Evolutionary conservation across 495 filamentous ascomycete species (phyloP).

Genomic region (Talaromyces stipitatus): DNA sequence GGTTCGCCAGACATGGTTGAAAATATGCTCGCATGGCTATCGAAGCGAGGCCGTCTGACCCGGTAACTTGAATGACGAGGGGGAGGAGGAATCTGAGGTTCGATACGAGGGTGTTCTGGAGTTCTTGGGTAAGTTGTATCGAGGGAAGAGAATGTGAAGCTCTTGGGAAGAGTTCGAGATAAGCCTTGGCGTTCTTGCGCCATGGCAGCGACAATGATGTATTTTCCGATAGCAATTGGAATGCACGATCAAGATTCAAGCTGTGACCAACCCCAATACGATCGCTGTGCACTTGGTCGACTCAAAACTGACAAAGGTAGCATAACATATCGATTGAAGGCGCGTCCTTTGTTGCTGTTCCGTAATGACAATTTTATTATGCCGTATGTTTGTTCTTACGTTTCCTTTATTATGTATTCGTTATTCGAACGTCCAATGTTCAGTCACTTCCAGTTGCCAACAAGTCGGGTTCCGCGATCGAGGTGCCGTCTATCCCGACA

Average conservation of each 20-base stretch:
- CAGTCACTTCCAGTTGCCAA: neutral
- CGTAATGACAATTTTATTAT: neutral
- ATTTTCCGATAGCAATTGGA: neutral
- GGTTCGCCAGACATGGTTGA: constrained; percentile 27
- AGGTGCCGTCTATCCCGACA: neutral
- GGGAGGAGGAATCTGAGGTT: constrained; percentile 37
- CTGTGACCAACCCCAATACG: neutral
- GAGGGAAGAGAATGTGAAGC: constrained; percentile 54
- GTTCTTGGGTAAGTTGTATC: constrained; percentile 48
- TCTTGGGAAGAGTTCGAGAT: constrained; percentile 58
- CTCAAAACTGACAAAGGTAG: neutral
- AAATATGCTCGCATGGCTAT: constrained; percentile 35
- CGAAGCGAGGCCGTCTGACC: constrained; percentile 36
- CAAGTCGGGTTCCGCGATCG: neutral
- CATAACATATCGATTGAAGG: neutral
- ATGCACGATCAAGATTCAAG: neutral
- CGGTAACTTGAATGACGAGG: constrained; percentile 47
- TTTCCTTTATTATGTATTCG: no score
- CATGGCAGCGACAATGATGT: constrained; percentile 24
- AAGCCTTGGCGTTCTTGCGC: constrained; percentile 42
- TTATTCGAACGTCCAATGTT: no score
- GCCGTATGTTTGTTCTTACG: neutral
- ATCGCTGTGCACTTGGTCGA: neutral
- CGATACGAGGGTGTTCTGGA: constrained; percentile 42
- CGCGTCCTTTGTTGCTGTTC: neutral